Evolutionary conservation across 306 rosid genomes (phyloP).

Genomic region (Pyrus bretschneideri): DNA sequence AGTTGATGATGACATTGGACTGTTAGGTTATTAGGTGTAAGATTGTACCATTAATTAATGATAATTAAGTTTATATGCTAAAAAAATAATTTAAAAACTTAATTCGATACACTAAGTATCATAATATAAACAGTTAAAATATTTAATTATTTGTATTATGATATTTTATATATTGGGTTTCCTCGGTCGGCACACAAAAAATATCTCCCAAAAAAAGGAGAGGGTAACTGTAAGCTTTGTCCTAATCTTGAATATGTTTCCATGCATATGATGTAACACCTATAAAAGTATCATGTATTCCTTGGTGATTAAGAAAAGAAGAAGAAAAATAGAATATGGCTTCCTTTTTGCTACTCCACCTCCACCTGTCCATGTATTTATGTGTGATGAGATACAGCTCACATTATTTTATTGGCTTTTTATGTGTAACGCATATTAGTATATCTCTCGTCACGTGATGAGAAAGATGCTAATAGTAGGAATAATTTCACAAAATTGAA

Average conservation of each 20-base stretch:
- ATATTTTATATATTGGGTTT: too few relatives aligned
- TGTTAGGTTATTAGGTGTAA: background rate
- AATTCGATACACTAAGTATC: fast-evolving
- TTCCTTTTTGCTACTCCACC: background rate
- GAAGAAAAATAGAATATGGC: background rate
- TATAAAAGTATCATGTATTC: background rate
- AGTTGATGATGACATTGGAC: background rate
- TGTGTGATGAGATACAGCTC: too few relatives aligned
- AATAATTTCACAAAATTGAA: too few relatives aligned
- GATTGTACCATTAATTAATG: background rate
- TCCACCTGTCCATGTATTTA: background rate
- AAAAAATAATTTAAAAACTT: too few relatives aligned
- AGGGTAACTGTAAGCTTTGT: background rate
- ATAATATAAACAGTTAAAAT: too few relatives aligned
- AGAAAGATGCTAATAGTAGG: too few relatives aligned
- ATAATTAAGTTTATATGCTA: background rate
- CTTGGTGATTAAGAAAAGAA: background rate
- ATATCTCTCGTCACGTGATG: too few relatives aligned
- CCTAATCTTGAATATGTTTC: background rate
- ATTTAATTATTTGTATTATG: too few relatives aligned
- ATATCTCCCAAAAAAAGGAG: too few relatives aligned
- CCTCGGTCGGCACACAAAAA: fast-evolving
- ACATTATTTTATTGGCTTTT: too few relatives aligned
- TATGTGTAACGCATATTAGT: too few relatives aligned
- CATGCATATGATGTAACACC: background rate